A percentile compares a stretch with the other conserved stretches of the same genome.
Conservation (phyloP, 179 eudicot genomes). For the Spinacia oleracea region DNA sequence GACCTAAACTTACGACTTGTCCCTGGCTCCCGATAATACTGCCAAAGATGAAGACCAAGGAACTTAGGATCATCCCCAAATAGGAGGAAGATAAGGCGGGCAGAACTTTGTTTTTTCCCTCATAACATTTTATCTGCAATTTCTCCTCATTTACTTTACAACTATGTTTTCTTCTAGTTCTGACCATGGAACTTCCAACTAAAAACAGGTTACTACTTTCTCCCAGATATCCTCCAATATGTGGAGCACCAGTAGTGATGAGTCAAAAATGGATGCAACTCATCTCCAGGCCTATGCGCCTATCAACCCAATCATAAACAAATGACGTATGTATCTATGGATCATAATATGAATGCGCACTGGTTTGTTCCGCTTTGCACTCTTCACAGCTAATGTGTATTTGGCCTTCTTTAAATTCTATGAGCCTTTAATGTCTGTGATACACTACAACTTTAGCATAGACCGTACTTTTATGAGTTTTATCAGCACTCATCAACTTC, state of each 20-base stretch:
- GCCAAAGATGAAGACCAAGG: slow-evolving; percentile 16
- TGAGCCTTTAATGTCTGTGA: neutral
- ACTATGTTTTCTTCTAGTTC: neutral
- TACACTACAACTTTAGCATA: neutral
- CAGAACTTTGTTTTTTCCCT: neutral
- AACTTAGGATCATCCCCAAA: neutral
- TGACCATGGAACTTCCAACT: neutral
- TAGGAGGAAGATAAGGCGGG: neutral
- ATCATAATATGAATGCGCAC: neutral
- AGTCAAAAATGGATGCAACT: neutral
- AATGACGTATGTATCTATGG: neutral
- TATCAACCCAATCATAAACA: neutral
- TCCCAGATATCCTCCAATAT: neutral
- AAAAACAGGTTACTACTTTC: neutral
- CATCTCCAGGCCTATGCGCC: neutral
- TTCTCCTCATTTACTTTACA: neutral
- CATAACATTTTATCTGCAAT: neutral
- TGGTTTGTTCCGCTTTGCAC: neutral
- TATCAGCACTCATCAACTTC: neutral
- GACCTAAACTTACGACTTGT: slow-evolving; percentile 46
- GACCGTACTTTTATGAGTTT: neutral
- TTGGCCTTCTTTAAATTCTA: neutral
- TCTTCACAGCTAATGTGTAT: neutral
- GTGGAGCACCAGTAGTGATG: neutral
- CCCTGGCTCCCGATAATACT: slow-evolving; percentile 44